These are phyloP conservation scores for Microbotryum intermedium DNA, from an alignment of 1,284 basidiomycete genomes.

Conservation along the genomic window DNA sequence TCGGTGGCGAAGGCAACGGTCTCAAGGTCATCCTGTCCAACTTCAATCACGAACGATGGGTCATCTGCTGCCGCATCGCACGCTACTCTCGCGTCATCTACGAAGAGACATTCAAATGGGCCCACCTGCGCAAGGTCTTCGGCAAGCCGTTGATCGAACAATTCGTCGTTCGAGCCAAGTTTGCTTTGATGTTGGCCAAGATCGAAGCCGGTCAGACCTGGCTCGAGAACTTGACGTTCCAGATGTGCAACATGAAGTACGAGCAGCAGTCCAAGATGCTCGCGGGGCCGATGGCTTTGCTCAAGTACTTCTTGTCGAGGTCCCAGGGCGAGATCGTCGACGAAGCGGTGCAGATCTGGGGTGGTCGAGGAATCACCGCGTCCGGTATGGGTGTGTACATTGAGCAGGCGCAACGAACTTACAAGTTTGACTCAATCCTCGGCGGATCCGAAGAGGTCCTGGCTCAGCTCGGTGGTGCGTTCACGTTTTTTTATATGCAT, in stretches of 20 bases:
- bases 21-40: constrained; percentile 34
- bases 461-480: not conserved
- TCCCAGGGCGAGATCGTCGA: constrained; percentile 25
- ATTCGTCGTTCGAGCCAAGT: constrained; percentile 39
- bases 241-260: constrained; percentile 35
- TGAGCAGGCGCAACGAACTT: constrained; percentile 9
- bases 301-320: constrained; percentile 28
- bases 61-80: constrained; percentile 37
- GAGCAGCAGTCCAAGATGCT: constrained; percentile 31
- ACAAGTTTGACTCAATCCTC: constrained; percentile 29
- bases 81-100: not conserved
- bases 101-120: constrained; percentile 19
- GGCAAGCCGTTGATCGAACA: constrained; percentile 38
- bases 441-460: constrained; percentile 16
- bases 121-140: constrained; percentile 15
- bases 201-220: constrained; percentile 20
- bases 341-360: constrained; percentile 37
- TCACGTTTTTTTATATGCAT: not conserved
- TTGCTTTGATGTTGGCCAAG: constrained; percentile 33
- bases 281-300: constrained; percentile 33
- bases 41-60: constrained; percentile 39
- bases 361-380: constrained; percentile 53
- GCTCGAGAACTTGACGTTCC: constrained; percentile 23
- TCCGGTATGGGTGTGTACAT: constrained; percentile 6
- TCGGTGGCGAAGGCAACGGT: constrained; percentile 42